Conservation (phyloP, 306 rosid species). For the Vicia faba region DNA sequence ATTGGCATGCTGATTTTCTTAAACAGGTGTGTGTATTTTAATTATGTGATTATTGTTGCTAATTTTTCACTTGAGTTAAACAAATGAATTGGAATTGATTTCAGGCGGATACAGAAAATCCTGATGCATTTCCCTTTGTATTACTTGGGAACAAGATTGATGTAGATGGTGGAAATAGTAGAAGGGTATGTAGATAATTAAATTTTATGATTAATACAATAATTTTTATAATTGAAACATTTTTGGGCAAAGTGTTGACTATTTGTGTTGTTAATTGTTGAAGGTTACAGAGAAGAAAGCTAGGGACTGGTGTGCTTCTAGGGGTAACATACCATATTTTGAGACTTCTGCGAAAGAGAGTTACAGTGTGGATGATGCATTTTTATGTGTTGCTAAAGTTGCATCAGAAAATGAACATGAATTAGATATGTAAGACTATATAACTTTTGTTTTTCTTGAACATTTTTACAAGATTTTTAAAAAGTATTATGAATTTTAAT, state of each 20-base stretch:
- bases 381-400: conserved; percentile 63
- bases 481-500: too few relatives aligned
- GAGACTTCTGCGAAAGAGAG: conserved; percentile 89
- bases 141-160: conserved; percentile 85
- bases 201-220: background rate
- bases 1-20: conserved; percentile 86
- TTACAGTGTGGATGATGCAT: conserved; percentile 72
- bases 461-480: too few relatives aligned
- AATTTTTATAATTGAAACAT: background rate
- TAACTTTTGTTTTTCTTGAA: conserved; percentile 19
- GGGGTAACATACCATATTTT: conserved; percentile 83
- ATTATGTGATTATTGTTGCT: background rate
- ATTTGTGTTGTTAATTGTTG: conserved; percentile 14
- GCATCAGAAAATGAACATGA: conserved; percentile 67
- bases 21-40: conserved; percentile 58
- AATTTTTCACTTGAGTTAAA: background rate
- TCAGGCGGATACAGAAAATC: conserved; percentile 64
- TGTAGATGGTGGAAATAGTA: conserved; percentile 57
- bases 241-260: background rate
- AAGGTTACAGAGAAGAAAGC: conserved; percentile 75
- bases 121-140: conserved; percentile 70
- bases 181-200: conserved; percentile 55
- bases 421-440: conserved; percentile 64
- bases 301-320: conserved; percentile 75
- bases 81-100: conserved; percentile 8